Percentiles rank a stretch among this genome's conserved stretches.
Conservation (phyloP, 2,329 filamentous ascomycete genomes). For the Bertia moriformis region DNA sequence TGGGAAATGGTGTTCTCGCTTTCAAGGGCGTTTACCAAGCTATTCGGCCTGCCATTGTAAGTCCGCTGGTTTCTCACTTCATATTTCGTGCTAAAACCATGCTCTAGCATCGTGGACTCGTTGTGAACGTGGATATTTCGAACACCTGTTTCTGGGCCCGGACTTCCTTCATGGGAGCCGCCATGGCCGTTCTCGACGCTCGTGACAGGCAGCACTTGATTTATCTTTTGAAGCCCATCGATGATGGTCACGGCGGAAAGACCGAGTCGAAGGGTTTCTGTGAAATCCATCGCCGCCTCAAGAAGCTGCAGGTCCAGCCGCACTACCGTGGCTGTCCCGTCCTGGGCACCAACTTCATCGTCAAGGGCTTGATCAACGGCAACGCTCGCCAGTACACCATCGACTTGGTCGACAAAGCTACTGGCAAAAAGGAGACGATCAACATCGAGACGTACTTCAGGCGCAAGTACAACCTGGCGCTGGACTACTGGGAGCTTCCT, state of each 20-base stretch:
- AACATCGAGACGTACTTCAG: conserved; percentile 23
- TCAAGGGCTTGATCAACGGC: conserved; percentile 28
- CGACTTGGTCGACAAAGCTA: conserved; percentile 18
- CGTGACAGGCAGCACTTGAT: conserved; percentile 10
- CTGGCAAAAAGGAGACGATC: conserved; percentile 17
- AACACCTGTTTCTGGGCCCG: conserved; percentile 76
- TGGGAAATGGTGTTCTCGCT: conserved; percentile 59
- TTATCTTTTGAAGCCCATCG: not conserved
- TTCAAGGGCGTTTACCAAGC: conserved; percentile 84
- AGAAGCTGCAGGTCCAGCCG: not conserved
- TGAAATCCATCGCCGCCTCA: not conserved
- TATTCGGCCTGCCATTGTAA: conserved; percentile 57
- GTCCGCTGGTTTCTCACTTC: conserved; percentile 3
- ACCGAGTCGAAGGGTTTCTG: conserved; percentile 8
- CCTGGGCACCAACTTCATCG: not conserved
- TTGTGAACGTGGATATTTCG: conserved; percentile 79
- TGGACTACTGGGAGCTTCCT: conserved; percentile 31
- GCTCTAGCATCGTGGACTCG: conserved; percentile 41
- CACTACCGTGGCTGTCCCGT: not conserved
- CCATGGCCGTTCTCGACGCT: conserved; percentile 10
- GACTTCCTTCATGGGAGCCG: conserved; percentile 17
- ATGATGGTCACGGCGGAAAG: not conserved
- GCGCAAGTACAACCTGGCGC: conserved; percentile 28
- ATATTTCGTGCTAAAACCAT: conserved; percentile 17
- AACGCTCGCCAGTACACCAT: conserved; percentile 27